phyloP scores from a whole-genome alignment of 495 filamentous ascomycete genomes.

The Barbatosphaeria neglecta region DNA sequence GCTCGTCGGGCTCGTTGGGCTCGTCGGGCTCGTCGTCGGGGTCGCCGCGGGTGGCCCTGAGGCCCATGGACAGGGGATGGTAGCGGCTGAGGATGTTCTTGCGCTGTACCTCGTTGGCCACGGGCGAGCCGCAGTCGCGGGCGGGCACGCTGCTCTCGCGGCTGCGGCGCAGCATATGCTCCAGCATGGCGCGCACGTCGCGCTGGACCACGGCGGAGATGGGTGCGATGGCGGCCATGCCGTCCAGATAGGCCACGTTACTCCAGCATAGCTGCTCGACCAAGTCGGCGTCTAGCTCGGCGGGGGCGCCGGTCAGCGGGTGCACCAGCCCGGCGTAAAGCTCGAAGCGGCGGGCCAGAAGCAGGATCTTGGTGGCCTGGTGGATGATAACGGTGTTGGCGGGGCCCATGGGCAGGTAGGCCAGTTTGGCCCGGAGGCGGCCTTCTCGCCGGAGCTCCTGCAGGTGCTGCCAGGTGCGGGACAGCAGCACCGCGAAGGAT shows the following conservation, averaged over 20 bases:
- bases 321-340: not conserved
- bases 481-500: not conserved
- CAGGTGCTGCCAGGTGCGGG: not conserved
- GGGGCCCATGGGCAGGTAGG: not conserved
- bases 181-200: not conserved
- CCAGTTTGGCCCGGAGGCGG: not conserved
- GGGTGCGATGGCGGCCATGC: not conserved
- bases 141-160: not conserved
- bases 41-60: not conserved
- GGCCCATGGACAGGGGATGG: not conserved
- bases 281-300: not conserved
- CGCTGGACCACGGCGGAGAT: not conserved
- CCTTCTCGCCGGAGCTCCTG: not conserved
- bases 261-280: not conserved
- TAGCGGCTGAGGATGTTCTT: not conserved
- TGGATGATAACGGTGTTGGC: not conserved
- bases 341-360: not conserved
- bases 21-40: not conserved
- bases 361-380: not conserved
- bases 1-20: too few relatives aligned
- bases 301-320: not conserved
- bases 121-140: not conserved
- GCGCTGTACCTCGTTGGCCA: not conserved
- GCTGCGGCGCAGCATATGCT: not conserved
- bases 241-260: not conserved